Evolutionary conservation across 1,139 yeast species (phyloP).

Genomic region (Zhuliangozyma blackwelliae): DNA sequence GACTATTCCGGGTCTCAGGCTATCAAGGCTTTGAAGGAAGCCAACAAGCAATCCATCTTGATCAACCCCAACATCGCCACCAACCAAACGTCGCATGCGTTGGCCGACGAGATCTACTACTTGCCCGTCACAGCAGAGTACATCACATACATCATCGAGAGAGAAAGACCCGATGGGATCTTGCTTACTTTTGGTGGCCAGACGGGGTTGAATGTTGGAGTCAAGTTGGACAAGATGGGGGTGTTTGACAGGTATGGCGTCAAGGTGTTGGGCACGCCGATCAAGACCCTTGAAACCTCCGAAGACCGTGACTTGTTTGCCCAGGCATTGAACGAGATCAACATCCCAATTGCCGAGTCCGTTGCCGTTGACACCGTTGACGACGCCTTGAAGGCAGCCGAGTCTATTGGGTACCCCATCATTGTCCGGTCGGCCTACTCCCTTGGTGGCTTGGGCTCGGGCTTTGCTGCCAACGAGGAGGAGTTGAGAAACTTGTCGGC

Average conservation of each 20-base stretch:
- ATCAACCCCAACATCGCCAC: constrained; percentile 98
- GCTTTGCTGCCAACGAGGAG: constrained; percentile 87
- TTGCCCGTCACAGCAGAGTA: constrained; percentile 95
- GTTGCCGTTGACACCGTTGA: constrained; percentile 75
- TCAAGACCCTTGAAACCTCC: constrained; percentile 92
- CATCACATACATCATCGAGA: constrained; percentile 89
- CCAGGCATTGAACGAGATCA: constrained; percentile 88
- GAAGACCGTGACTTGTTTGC: constrained; percentile 97
- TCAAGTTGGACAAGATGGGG: constrained; percentile 69
- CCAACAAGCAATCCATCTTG: constrained; percentile 90
- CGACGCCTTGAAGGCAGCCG: constrained; percentile 84
- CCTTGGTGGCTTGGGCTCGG: constrained; percentile 96
- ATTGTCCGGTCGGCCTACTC: constrained; percentile 98
- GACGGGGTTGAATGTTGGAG: constrained; percentile 95
- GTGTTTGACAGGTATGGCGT: constrained; percentile 91
- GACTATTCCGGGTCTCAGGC: constrained; percentile 98
- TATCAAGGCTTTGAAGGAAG: constrained; percentile 92
- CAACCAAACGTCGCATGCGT: constrained; percentile 95
- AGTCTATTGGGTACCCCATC: constrained; percentile 88
- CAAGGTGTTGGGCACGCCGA: constrained; percentile 92
- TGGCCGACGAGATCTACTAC: constrained; percentile 97
- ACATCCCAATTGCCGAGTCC: constrained; percentile 91
- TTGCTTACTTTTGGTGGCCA: constrained; percentile 98
- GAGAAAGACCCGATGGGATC: constrained; percentile 96
- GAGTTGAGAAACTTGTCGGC: constrained; percentile 82